These are phyloP conservation scores for Colletotrichum sp. DNA, from an alignment of 2,329 filamentous ascomycete genomes.

Conservation along the genomic window DNA sequence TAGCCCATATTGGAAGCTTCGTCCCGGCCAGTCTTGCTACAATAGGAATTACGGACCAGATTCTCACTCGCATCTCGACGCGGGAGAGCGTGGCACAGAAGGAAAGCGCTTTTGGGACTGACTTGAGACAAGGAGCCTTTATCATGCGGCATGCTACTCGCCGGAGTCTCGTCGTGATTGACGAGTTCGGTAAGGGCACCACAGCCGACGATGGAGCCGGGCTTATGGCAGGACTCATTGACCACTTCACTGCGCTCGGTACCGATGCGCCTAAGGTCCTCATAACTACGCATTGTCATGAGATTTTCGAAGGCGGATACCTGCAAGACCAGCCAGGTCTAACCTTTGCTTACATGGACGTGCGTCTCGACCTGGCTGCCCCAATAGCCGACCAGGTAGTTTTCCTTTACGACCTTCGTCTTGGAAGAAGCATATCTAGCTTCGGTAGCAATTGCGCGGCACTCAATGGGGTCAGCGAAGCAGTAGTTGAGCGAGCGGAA, in stretches of 20 bases:
- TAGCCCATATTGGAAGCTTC: conserved; percentile 92
- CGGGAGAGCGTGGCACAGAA: conserved; percentile 64
- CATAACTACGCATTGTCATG: conserved; percentile 69
- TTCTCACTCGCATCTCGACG: conserved; percentile 84
- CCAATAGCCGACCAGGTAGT: conserved; percentile 67
- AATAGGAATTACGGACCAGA: conserved; percentile 91
- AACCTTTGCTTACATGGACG: conserved; percentile 74
- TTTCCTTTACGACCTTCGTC: conserved; percentile 74
- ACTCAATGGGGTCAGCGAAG: conserved; percentile 79
- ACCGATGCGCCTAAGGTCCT: conserved; percentile 60
- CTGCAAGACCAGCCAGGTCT: conserved; percentile 57
- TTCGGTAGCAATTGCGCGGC: conserved; percentile 87
- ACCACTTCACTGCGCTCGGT: conserved; percentile 57
- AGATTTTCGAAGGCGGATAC: conserved; percentile 72
- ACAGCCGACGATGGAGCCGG: conserved; percentile 63
- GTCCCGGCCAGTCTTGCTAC: conserved; percentile 80
- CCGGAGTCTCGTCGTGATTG: conserved; percentile 83
- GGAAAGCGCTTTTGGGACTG: conserved; percentile 73
- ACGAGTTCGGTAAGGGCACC: conserved; percentile 83
- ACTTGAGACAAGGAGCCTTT: conserved; percentile 85
- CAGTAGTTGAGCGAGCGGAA: conserved; percentile 78
- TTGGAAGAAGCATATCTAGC: conserved; percentile 77
- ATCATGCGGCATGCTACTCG: conserved; percentile 76
- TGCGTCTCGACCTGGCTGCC: conserved; percentile 62
- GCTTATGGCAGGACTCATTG: conserved; percentile 61